Evolutionary conservation across 306 rosid species (phyloP), one percentile per base, ranked within the genome.

Genomic region (Sicyos baderoa): DNA sequence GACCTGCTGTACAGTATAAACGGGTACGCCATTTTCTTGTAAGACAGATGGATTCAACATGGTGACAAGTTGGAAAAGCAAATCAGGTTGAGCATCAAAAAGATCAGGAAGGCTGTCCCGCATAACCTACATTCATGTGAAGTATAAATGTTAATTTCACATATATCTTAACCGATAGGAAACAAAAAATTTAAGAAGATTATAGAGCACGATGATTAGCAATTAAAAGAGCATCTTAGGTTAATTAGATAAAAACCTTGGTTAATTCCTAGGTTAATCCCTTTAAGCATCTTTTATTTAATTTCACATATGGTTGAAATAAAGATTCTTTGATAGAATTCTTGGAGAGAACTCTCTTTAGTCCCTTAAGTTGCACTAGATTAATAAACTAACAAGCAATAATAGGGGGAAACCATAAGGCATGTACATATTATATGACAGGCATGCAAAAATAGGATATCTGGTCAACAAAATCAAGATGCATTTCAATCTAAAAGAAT

Each of bases 21-120:
- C 98, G 23, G 96, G 86, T 70, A 92, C 96, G 53, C 89, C 92
- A 79, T 87, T 86, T 73, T 85, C 88, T 86, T 83, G 95, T 85
- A 92, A 83, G 79, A 92, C 98, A 27, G 98, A 87, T 17, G 98
- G 98, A 78, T 89, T 92, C 77, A 92, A 84, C 98, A 92, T 92
- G 57, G 98, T 92, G 76, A 92, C 95, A 74, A 92, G 98, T 85
- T 92, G 98, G 77, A 92, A 92, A 68, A 92, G 98, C 59, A 92
- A 84, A 86, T 92, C 98, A 47, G 98, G 98, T 63, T 92, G 96
- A 12, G 93, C 93, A 59, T 92, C 98, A 57, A 92, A 92, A 78
- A 92, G 98, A 87, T 92, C 98, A 63, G 98, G 98, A 83, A 92
- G 98, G 79, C 91, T 79, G 79, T 82, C 79, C 72, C 85, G 89